These are phyloP conservation scores for Termitomyces sp. DNA, from an alignment of 768 basidiomycete genomes.

Conservation along the genomic window DNA sequence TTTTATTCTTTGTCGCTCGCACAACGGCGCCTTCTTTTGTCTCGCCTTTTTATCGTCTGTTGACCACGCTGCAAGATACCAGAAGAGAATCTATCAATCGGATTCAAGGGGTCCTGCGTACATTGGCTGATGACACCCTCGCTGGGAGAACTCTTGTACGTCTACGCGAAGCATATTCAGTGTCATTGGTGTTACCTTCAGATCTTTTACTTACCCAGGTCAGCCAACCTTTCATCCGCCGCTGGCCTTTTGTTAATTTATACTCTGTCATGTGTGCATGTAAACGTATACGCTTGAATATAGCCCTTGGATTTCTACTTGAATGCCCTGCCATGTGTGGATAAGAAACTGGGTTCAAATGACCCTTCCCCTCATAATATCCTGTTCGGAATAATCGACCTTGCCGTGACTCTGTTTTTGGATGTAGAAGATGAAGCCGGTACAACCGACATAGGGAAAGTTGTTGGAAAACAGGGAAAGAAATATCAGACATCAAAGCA, in stretches of 20 bases:
- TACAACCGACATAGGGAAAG: background rate
- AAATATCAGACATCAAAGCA: conserved; percentile 13
- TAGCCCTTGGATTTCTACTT: conserved; percentile 50
- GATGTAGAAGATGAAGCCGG: conserved; percentile 21
- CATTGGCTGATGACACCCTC: conserved; percentile 15
- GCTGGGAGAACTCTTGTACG: conserved; percentile 9
- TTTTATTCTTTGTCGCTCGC: conserved; percentile 31
- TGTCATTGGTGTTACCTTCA: conserved; percentile 25
- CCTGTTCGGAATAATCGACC: conserved; percentile 36
- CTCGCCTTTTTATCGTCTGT: conserved; percentile 23
- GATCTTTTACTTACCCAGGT: conserved; percentile 39
- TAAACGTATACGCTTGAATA: conserved; percentile 15
- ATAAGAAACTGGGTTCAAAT: conserved; percentile 16
- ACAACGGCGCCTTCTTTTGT: conserved; percentile 25
- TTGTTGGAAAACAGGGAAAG: conserved; percentile 9
- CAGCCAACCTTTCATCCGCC: conserved; percentile 18
- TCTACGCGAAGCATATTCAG: conserved; percentile 17
- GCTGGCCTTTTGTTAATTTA: conserved; percentile 17
- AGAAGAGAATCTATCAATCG: conserved; percentile 2
- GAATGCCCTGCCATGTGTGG: conserved; percentile 28
- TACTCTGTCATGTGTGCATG: conserved; percentile 13
- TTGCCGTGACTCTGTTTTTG: conserved; percentile 34
- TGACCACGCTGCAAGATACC: conserved; percentile 10
- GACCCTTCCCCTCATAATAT: conserved; percentile 22
- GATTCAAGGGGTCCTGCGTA: conserved; percentile 13